A percentile compares a stretch with the other conserved stretches of the same genome.
Evolutionary conservation across 2,329 filamentous ascomycete species (phyloP).

Genomic region (Didymella pinodella): DNA sequence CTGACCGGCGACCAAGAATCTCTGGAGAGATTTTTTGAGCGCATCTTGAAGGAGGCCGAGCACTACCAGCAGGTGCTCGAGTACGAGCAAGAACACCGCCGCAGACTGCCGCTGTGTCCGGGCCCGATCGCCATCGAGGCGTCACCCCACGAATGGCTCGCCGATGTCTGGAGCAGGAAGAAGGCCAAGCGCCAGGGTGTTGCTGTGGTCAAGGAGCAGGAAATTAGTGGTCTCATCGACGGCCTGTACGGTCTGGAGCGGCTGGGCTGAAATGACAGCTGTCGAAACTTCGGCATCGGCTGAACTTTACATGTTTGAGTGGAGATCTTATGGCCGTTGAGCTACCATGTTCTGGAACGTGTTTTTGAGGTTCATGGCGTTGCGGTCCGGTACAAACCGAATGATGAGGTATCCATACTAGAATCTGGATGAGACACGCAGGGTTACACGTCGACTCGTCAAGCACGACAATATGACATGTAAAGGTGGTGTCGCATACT

Average conservation of each 20-base stretch:
- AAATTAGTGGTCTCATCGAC: slow-evolving; percentile 16
- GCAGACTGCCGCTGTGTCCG: slow-evolving; percentile 35
- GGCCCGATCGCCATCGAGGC: slow-evolving; percentile 34
- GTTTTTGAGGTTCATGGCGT: slow-evolving; percentile 1
- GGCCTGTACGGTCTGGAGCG: slow-evolving; percentile 18
- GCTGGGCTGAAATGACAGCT: slow-evolving; percentile 12
- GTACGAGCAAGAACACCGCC: slow-evolving; percentile 36
- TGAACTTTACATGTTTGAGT: slow-evolving; percentile 15
- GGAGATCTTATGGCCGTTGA: slow-evolving; percentile 13
- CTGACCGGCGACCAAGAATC: slow-evolving; percentile 15
- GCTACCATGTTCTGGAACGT: slow-evolving; percentile 24
- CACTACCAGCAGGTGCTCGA: slow-evolving; percentile 30
- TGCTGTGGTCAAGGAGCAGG: slow-evolving; percentile 18
- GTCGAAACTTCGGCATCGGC: slow-evolving; percentile 12
- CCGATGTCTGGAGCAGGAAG: slow-evolving; percentile 30
- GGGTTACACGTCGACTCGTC: not conserved
- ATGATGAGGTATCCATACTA: not conserved
- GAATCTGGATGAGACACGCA: not conserved
- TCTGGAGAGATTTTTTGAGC: slow-evolving; percentile 25
- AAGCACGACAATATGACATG: not conserved
- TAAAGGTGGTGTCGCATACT: not conserved
- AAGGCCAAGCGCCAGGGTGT: slow-evolving; percentile 34
- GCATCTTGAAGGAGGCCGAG: slow-evolving; percentile 32
- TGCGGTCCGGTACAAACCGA: not conserved
- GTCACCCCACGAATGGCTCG: slow-evolving; percentile 35